Conservation (phyloP, 2,329 filamentous ascomycete genomes). For the Ceratocystiopsis sp. region DNA sequence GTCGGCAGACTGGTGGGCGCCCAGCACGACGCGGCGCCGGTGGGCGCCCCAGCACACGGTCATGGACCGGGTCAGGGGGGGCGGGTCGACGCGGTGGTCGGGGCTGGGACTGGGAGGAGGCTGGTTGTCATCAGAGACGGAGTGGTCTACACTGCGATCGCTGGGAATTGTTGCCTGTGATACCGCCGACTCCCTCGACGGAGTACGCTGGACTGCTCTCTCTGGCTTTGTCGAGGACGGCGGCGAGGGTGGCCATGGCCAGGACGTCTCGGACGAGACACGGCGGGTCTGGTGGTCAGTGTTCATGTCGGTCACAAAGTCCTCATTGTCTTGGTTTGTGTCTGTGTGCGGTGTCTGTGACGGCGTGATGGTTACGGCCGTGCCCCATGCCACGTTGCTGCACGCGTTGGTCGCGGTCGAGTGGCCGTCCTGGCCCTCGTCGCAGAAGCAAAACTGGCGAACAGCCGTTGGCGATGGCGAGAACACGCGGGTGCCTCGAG, state of each 20-base stretch:
- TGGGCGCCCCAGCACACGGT: constrained; percentile 6
- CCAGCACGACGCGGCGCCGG: constrained; percentile 2
- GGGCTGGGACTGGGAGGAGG: no score
- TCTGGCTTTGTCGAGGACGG: background rate
- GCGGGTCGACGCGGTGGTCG: background rate
- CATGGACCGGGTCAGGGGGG: constrained; percentile 2
- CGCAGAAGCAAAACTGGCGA: constrained; percentile 3
- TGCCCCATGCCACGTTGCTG: background rate
- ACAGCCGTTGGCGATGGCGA: constrained; percentile 2
- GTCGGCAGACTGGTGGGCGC: constrained; percentile 4
- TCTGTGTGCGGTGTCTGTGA: no score
- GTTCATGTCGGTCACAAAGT: background rate
- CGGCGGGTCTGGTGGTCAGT: background rate
- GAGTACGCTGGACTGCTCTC: background rate
- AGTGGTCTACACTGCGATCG: no score
- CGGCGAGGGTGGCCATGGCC: background rate
- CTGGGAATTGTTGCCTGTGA: background rate
- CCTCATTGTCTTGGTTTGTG: no score
- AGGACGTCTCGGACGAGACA: background rate
- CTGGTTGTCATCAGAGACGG: no score
- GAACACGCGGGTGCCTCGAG: background rate
- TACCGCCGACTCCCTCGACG: background rate
- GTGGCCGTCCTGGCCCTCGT: background rate
- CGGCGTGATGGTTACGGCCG: background rate
- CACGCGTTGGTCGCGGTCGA: background rate